Evolutionary conservation across 345 rosid species (phyloP).

Genomic region (Acer saccharum): DNA sequence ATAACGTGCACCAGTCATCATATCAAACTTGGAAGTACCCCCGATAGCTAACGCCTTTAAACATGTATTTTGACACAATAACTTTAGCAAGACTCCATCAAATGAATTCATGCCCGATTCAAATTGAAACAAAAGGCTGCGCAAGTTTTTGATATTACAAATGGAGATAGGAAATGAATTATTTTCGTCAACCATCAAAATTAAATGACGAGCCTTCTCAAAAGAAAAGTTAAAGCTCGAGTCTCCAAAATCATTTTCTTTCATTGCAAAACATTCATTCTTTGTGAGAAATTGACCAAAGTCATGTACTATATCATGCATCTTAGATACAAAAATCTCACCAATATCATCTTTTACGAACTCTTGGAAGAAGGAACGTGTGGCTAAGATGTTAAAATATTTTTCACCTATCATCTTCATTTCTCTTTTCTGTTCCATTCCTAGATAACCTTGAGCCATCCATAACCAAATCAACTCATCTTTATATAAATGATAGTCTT

Average conservation of each 20-base stretch:
- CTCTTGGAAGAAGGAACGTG: too few species aligned
- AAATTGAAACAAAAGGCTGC: conserved; percentile 20
- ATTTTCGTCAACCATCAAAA: neutral
- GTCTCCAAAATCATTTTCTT: neutral
- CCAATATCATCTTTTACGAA: too few species aligned
- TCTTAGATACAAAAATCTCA: neutral
- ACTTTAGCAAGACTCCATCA: neutral
- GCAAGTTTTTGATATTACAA: conserved; percentile 15
- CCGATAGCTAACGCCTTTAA: neutral
- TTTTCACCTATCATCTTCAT: too few species aligned
- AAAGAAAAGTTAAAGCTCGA: neutral
- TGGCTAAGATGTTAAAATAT: too few species aligned
- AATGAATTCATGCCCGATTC: neutral
- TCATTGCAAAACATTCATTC: neutral
- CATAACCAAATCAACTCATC: too few species aligned
- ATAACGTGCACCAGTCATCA: fast-evolving
- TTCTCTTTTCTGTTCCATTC: too few species aligned
- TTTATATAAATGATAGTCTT: too few species aligned
- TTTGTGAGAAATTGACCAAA: neutral
- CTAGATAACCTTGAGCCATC: too few species aligned
- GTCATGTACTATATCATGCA: neutral
- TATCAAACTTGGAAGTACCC: neutral
- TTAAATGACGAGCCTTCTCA: conserved; percentile 18
- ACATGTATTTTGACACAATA: neutral
- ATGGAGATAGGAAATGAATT: neutral